phyloP scores from a whole-genome alignment of 257 asterid species.

The Solanum bulbocastanum region DNA sequence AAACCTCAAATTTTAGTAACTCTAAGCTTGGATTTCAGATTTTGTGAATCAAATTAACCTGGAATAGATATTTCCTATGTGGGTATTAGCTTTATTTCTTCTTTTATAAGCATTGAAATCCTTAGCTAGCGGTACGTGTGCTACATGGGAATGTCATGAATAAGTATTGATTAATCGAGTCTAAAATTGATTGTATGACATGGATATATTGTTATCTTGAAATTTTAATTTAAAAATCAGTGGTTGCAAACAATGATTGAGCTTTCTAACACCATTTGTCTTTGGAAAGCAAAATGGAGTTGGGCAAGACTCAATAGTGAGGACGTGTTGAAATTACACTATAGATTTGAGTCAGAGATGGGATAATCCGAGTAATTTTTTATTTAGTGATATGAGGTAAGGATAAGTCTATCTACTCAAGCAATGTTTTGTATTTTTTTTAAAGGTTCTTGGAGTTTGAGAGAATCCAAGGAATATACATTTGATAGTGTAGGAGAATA shows the following conservation, averaged over 20 bases:
- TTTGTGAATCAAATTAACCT: neutral
- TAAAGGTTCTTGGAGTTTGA: neutral
- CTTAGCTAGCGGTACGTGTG: neutral
- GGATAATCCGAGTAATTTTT: neutral
- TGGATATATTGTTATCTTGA: neutral
- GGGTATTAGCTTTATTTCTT: neutral
- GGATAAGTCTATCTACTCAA: neutral
- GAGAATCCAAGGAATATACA: neutral
- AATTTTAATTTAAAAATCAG: too few species aligned
- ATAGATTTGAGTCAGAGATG: neutral
- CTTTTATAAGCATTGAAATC: neutral
- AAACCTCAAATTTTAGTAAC: too few species aligned
- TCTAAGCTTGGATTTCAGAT: neutral
- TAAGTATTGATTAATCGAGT: neutral
- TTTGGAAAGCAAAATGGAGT: neutral
- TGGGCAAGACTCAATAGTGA: neutral
- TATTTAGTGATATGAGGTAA: neutral
- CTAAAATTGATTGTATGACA: too few species aligned
- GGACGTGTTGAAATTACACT: neutral
- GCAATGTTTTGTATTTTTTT: neutral
- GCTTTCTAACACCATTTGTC: neutral
- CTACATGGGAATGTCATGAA: neutral
- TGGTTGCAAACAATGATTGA: neutral
- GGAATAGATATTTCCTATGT: neutral
- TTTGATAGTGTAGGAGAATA: neutral